These are phyloP conservation scores for Parasitella parasitica DNA, from an alignment of 371 early-diverging fungal species.

Conservation along the genomic window DNA sequence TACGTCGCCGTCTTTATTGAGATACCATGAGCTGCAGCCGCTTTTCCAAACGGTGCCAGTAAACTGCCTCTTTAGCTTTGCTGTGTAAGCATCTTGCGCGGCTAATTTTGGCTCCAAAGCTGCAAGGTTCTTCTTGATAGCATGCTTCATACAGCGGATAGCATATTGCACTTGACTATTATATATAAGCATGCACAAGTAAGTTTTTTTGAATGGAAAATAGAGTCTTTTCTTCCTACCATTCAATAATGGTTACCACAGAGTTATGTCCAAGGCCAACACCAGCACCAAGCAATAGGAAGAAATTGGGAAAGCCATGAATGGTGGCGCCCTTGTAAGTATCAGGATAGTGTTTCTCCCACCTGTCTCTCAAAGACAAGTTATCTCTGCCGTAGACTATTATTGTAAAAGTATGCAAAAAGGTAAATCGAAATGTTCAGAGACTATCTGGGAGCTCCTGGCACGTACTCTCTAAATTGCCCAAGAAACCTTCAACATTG, in stretches of 20 bases:
- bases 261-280: constrained; percentile 36
- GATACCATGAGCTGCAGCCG: constrained; percentile 28
- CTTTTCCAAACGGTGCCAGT: constrained; percentile 25
- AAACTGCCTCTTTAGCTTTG: constrained; percentile 1
- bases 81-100: constrained; percentile 12
- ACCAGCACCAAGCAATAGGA: constrained; percentile 41
- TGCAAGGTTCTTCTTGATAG: constrained; percentile 6
- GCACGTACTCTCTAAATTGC: constrained; percentile 15
- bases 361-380: constrained; percentile 8
- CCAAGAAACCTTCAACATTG: constrained; percentile 39
- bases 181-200: not conserved
- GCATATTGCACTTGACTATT: constrained; percentile 23
- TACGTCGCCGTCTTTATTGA: constrained; percentile 13
- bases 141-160: constrained; percentile 20
- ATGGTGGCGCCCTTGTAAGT: constrained; percentile 28
- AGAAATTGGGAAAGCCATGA: constrained; percentile 44
- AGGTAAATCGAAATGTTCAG: not conserved
- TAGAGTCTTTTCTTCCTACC: constrained; percentile 11
- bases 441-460: not conserved
- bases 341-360: constrained; percentile 13
- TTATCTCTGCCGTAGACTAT: constrained; percentile 24
- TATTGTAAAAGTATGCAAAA: not conserved
- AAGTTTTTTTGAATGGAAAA: not conserved
- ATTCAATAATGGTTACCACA: constrained; percentile 36
- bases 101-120: constrained; percentile 17